These are phyloP conservation scores for Coemansia sp. DNA, from an alignment of 192 early-diverging fungal species.

Conservation along the genomic window DNA sequence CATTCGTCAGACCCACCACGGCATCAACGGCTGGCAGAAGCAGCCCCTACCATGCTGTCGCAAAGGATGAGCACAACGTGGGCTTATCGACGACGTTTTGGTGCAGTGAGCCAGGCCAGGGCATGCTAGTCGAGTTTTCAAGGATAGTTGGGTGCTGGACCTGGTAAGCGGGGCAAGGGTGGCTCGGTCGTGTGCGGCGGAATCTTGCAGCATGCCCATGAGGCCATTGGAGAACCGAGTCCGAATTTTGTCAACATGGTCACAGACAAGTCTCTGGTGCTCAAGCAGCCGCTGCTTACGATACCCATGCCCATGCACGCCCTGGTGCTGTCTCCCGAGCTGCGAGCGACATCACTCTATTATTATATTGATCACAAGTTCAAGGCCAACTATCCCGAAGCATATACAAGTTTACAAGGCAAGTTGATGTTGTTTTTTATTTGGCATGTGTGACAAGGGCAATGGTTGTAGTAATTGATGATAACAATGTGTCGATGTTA, in stretches of 20 bases:
- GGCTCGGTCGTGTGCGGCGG: conserved; percentile 11
- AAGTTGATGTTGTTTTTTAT: neutral
- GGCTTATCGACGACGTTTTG: conserved; percentile 3
- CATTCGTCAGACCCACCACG: neutral
- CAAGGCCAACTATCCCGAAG: conserved; percentile 8
- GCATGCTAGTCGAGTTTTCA: conserved; percentile 3
- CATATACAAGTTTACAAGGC: neutral
- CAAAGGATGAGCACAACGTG: neutral
- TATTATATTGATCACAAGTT: conserved; percentile 14
- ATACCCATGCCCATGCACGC: conserved; percentile 29
- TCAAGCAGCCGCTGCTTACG: conserved; percentile 22
- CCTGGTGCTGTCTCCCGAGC: conserved; percentile 17
- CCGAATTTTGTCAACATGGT: neutral
- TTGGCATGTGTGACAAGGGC: neutral
- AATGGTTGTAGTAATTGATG: neutral
- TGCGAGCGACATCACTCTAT: conserved; percentile 12
- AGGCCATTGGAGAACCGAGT: neutral
- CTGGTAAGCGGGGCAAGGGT: neutral
- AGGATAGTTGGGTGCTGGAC: conserved; percentile 6
- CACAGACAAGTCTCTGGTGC: neutral
- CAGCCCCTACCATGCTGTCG: neutral
- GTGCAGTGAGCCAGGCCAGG: conserved; percentile 15
- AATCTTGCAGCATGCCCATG: conserved; percentile 21
- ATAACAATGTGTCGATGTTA: neutral
- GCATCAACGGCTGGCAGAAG: no score